Percentiles rank a stretch among this genome's conserved stretches.
phyloP scores from a whole-genome alignment of 163 green algal species.

The Chlorella variabilis region DNA sequence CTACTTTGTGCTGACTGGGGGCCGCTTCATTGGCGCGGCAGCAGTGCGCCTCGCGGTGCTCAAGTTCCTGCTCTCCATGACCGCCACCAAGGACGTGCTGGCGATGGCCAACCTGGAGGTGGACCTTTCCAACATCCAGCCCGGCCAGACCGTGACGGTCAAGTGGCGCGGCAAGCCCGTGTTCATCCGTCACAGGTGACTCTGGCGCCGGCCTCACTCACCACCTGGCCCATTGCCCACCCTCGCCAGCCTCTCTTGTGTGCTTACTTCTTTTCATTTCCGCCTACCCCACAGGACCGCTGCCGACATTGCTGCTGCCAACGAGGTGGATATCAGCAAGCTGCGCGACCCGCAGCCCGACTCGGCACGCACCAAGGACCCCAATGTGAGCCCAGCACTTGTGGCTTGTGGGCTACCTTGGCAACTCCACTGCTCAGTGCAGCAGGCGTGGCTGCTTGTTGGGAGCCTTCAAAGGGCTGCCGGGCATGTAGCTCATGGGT shows the following conservation, averaged over 20 bases:
- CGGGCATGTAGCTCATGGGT: too few species aligned
- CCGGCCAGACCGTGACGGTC: constrained; percentile 94
- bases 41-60: constrained; percentile 93
- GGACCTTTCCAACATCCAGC: constrained; percentile 88
- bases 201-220: too few species aligned
- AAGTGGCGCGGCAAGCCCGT: constrained; percentile 99
- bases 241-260: too few species aligned
- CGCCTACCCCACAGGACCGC: constrained; percentile 61
- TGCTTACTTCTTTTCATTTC: too few species aligned
- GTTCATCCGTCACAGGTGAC: constrained; percentile 88
- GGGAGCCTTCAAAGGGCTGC: too few species aligned
- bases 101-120: constrained; percentile 96
- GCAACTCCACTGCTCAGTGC: too few species aligned
- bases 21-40: constrained; percentile 98
- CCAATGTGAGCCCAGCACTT: constrained; percentile 73
- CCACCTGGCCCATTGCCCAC: too few species aligned
- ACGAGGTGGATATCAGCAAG: constrained; percentile 74
- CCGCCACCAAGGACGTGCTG: constrained; percentile 90
- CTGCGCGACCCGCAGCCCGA: constrained; percentile 95
- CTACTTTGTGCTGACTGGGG: constrained; percentile 97
- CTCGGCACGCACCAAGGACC: constrained; percentile 79
- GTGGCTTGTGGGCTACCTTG: too few species aligned
- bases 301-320: constrained; percentile 88
- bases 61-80: constrained; percentile 98
- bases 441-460: too few species aligned